Percentiles rank a stretch among this genome's conserved stretches.
These are phyloP conservation scores for Incumbomyces lentus DNA, from an alignment of 2,329 filamentous ascomycete genomes.

Conservation along the genomic window DNA sequence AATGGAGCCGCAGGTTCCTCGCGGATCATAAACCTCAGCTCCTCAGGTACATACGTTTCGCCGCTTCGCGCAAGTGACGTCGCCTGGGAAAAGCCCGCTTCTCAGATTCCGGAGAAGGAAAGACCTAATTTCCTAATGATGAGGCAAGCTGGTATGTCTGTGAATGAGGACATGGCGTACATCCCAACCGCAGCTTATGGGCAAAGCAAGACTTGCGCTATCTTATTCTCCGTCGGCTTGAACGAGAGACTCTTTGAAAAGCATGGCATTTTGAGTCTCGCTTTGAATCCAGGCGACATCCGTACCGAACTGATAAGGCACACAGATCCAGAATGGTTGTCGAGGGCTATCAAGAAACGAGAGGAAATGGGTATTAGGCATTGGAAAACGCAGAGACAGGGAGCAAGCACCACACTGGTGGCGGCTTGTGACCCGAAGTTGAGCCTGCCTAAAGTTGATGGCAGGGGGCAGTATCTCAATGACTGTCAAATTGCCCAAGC, in stretches of 20 bases:
- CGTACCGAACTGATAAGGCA: conserved; percentile 6
- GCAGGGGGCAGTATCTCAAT: conserved; percentile 20
- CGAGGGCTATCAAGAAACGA: neutral
- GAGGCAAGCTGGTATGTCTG: neutral
- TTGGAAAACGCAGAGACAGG: conserved; percentile 31
- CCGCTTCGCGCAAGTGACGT: conserved; percentile 26
- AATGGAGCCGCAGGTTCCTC: conserved; percentile 11
- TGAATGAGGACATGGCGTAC: conserved; percentile 21
- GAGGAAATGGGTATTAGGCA: neutral
- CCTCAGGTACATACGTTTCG: conserved; percentile 20
- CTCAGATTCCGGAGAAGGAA: conserved; percentile 16
- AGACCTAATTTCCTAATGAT: neutral
- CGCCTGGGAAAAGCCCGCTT: conserved; percentile 22
- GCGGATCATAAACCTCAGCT: conserved; percentile 24
- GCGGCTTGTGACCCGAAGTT: conserved; percentile 33
- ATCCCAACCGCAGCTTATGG: conserved; percentile 32
- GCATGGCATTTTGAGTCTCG: conserved; percentile 28
- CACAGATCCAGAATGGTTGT: conserved; percentile 22
- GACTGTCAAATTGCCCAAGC: conserved; percentile 27
- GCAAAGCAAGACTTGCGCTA: conserved; percentile 38
- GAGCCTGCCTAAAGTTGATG: conserved; percentile 6
- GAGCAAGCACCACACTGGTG: conserved; percentile 33
- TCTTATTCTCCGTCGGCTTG: conserved; percentile 33
- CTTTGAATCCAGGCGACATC: conserved; percentile 30
- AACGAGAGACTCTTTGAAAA: conserved; percentile 18